phyloP scores from a whole-genome alignment of 2,329 filamentous ascomycete genomes.

The Juglanconis juglandina region DNA sequence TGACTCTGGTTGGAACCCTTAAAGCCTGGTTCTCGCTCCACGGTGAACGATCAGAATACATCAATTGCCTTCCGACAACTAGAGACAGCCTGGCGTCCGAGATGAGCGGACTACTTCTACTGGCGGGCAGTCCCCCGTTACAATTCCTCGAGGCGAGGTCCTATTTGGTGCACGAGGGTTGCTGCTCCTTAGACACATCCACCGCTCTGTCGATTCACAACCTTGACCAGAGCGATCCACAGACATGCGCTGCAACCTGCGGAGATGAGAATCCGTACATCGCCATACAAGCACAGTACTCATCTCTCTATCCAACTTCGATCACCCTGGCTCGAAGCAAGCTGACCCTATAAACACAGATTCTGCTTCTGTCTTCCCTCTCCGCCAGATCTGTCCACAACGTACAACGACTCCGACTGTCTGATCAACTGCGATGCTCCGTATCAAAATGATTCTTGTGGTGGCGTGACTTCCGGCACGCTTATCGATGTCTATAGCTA shows the following conservation, averaged over 20 bases:
- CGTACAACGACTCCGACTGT: constrained; percentile 10
- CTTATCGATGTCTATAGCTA: constrained; percentile 17
- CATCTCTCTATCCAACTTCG: not conserved
- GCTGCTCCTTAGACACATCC: constrained; percentile 4
- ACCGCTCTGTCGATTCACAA: not conserved
- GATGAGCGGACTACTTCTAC: constrained; percentile 9
- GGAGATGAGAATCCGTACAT: constrained; percentile 2
- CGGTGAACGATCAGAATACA: too few species aligned
- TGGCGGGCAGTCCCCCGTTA: constrained; percentile 5
- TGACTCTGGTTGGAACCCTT: too few species aligned
- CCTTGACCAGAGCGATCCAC: constrained; percentile 6
- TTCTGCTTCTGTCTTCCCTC: constrained; percentile 13
- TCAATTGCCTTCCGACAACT: too few species aligned
- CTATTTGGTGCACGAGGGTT: constrained; percentile 4
- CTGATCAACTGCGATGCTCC: constrained; percentile 13
- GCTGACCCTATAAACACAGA: not conserved
- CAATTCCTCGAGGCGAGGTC: constrained; percentile 5
- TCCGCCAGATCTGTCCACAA: not conserved
- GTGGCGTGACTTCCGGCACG: constrained; percentile 8
- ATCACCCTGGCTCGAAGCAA: not conserved
- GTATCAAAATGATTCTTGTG: constrained; percentile 10
- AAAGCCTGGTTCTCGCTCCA: too few species aligned
- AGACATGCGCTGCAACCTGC: constrained; percentile 12
- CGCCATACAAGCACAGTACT: constrained; percentile 12
- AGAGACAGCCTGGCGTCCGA: not conserved